Evolutionary conservation across 805 yeast species (phyloP), one percentile per base, ranked within the genome.

Genomic region (Candida bentonensis): DNA sequence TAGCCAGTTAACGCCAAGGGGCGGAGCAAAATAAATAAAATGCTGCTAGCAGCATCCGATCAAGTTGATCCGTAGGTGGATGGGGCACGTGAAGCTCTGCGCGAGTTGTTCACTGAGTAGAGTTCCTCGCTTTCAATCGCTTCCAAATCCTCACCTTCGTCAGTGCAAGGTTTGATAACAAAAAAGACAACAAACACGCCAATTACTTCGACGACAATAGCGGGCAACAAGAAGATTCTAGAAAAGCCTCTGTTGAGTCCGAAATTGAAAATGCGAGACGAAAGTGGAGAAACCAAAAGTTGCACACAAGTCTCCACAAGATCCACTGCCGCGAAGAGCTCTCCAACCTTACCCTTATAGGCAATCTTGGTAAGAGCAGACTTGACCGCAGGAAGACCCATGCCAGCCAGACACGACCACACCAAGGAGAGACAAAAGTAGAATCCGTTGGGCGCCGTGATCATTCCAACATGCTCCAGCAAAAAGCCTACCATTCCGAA

Each of bases 261-360:
- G 23, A 41, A 11, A 11, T 45, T 46, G 39, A 47, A 55, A 9
- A 54, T 42, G 21, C 45, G 26, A 23, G 44, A 26, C 21, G 49
- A 48, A 4, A 47, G 17, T 20, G 50, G 41, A 20, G 57, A 54
- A 28, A 47, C 45, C 4, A 55, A 43, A 15, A 47, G 49, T 15
- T 47, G 40, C 1, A 51, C 51, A 17, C 52, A 28, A 15, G 44
- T 51, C 34, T 44, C 44, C 23, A 54, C 46, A 15, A 53, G 44
- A 3, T 51, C 49, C 22, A 55, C 39, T 1, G 56, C 59, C 4
- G 59, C 60, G 15, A 56, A 44, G 27, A 53, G 45, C 33, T 51
- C 54, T 1, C 59, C 60, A 15, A 56, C 44, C n/a, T 46, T 40
- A 17, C 45, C 47, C 33, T 42, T 40, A 22, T 49, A 51, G 4